Evolutionary conservation across 768 basidiomycete genomes (phyloP), one percentile per base, ranked within the genome.

Genomic region (Scleroderma bovista): DNA sequence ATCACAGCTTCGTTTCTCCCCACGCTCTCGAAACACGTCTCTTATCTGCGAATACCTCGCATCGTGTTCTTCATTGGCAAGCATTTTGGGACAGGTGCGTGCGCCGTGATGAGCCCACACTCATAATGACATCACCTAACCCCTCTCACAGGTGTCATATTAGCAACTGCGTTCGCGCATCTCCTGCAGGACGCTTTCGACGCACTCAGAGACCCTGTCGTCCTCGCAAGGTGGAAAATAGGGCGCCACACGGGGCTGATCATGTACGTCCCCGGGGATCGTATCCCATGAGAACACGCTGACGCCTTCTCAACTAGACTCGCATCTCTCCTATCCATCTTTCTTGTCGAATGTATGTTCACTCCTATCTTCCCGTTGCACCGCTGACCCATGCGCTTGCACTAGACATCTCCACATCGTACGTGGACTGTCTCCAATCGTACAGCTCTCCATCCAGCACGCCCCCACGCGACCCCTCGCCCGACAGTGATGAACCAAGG

Each of bases 101-200:
- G 41, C 20, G 17, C 44, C 6, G 29, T 45, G 2, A 31, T 17
- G 44, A 33, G 7, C 22, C 19, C 31, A 11, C 31, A 1, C 4
- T 12, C 2, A 57, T 48, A 46, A 34, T 22, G 3, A n/a, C 6
- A 24, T 46, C 36, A 20, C 31, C 2, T n/a, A 13, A 2, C 26
- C 15, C 6, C 9, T 29, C 17, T 11, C 3, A 9, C 24, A 78
- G 88, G 88, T 11, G 87, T 88, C 13, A 92, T 92, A 31, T 64
- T 92, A 4, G 81, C 88, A 3, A 92, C 89, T 0, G 88, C 87
- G 0, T 92, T 92, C 57, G 81, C 85, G 16, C 89, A 92, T 62
- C 72, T 92, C 9, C 71, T 92, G 12, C 84, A 87, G 54, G 88
- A 90, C 50, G 80, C 87, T 0, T 90, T 88, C 58, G 75, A 76